These are phyloP conservation scores for Rhodomyrtus tomentosa DNA, from an alignment of 345 rosid genomes.

Conservation along the genomic window DNA sequence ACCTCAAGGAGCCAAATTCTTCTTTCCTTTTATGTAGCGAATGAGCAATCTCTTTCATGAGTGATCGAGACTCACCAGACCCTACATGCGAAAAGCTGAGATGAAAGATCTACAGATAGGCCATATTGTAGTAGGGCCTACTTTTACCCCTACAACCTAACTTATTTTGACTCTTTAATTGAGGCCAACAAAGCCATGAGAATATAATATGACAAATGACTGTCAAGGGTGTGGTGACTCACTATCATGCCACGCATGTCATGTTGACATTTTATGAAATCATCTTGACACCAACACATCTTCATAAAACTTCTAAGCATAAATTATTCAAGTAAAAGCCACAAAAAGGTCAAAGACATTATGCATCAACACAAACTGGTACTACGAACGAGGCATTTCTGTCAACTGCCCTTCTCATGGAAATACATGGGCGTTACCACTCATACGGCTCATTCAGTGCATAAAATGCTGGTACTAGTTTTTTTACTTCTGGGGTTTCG, in stretches of 20 bases:
- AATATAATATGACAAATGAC: neutral
- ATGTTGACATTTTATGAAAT: neutral
- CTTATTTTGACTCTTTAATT: neutral
- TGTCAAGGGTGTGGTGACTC: neutral
- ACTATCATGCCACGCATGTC: neutral
- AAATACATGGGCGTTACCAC: neutral
- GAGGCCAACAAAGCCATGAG: neutral
- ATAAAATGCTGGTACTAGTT: neutral
- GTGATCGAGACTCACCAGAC: slow-evolving; percentile 84
- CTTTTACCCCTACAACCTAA: neutral
- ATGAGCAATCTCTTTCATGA: slow-evolving; percentile 46
- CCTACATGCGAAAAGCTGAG: slow-evolving; percentile 27
- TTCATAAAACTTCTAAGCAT: neutral
- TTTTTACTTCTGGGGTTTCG: neutral
- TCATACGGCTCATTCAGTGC: neutral
- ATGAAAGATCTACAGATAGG: neutral
- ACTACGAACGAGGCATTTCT: neutral
- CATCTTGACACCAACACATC: neutral
- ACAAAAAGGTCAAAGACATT: neutral
- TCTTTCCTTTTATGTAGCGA: slow-evolving; percentile 16
- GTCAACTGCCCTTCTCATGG: neutral
- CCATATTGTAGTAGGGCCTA: neutral
- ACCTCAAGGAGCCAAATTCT: slow-evolving; percentile 37
- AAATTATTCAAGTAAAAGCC: neutral
- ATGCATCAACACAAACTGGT: neutral